Conservation (phyloP, 306 rosid genomes). For the Begonia loranthoides region DNA sequence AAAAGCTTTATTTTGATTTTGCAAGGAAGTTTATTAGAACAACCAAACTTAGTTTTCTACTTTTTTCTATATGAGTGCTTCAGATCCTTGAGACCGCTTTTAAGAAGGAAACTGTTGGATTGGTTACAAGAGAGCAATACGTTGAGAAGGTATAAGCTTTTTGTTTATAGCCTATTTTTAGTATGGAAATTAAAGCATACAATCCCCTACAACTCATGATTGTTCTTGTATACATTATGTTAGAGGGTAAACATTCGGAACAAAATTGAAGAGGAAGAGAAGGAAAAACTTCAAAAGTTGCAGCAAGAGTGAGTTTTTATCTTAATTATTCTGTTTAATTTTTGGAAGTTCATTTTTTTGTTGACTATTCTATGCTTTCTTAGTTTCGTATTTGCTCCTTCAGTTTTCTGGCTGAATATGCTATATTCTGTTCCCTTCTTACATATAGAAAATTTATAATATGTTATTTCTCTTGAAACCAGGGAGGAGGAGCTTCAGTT, state of each 20-base stretch:
- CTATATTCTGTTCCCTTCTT: no score
- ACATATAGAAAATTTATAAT: no score
- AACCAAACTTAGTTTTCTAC: no score
- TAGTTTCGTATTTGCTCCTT: neutral
- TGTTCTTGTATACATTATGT: no score
- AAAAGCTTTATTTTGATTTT: no score
- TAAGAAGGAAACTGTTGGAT: conserved; percentile 92
- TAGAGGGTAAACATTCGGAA: conserved; percentile 72
- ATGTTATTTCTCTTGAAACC: no score
- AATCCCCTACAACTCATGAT: no score
- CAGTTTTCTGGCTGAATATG: neutral
- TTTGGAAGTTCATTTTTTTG: neutral
- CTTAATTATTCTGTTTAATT: no score
- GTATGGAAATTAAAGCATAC: neutral
- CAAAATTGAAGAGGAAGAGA: conserved; percentile 92
- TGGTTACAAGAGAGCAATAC: conserved; percentile 86
- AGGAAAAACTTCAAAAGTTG: conserved; percentile 89
- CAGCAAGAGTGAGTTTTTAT: conserved; percentile 78
- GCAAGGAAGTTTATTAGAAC: no score
- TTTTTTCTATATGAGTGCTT: no score
- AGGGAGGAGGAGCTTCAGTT: no score
- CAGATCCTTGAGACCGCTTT: conserved; percentile 97
- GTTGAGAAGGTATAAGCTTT: conserved; percentile 64
- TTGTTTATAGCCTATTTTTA: no score
- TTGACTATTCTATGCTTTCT: neutral